Evolutionary conservation across 176 grass and related monocot genomes (phyloP).

Genomic region (Oryza coarctata): DNA sequence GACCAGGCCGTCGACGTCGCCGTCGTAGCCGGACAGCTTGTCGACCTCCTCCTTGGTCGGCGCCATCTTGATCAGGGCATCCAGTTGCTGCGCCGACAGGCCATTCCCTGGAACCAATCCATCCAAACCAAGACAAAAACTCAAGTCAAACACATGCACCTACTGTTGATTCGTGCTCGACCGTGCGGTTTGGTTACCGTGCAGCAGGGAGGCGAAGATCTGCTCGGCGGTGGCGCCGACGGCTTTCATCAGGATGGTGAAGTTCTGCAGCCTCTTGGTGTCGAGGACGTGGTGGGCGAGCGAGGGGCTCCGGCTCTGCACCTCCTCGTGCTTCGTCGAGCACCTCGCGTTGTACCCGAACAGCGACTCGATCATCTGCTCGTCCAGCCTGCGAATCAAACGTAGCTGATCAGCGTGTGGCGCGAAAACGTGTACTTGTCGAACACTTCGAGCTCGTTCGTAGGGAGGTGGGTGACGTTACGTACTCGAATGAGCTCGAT

Average conservation of each 20-base stretch:
- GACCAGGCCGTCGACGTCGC: slow-evolving; percentile 54
- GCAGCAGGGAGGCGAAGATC: slow-evolving; percentile 60
- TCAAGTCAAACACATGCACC: not conserved
- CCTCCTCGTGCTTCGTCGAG: slow-evolving; percentile 62
- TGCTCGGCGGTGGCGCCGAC: slow-evolving; percentile 64
- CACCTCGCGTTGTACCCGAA: slow-evolving; percentile 78
- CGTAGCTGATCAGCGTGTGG: not conserved
- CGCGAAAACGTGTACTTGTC: not conserved
- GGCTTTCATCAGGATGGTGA: slow-evolving; percentile 91
- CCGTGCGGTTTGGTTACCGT: slow-evolving; percentile 37
- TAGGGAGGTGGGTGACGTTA: not conserved
- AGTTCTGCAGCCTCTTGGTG: slow-evolving; percentile 88
- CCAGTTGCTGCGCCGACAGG: slow-evolving; percentile 74
- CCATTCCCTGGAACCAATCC: slow-evolving; percentile 53
- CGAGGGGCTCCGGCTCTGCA: slow-evolving; percentile 70
- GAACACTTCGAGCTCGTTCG: not conserved
- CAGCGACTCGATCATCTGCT: slow-evolving; percentile 90
- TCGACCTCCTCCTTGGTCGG: slow-evolving; percentile 84
- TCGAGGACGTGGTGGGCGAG: slow-evolving; percentile 77
- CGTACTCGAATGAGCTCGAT: slow-evolving; percentile 93
- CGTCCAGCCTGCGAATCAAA: slow-evolving; percentile 60
- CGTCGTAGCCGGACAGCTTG: slow-evolving; percentile 57
- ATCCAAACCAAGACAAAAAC: not conserved
- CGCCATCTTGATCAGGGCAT: slow-evolving; percentile 88
- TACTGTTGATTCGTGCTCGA: not conserved